Evolutionary conservation across 768 basidiomycete species (phyloP), one percentile per base, ranked within the genome.

Genomic region (Ramaria sp.): DNA sequence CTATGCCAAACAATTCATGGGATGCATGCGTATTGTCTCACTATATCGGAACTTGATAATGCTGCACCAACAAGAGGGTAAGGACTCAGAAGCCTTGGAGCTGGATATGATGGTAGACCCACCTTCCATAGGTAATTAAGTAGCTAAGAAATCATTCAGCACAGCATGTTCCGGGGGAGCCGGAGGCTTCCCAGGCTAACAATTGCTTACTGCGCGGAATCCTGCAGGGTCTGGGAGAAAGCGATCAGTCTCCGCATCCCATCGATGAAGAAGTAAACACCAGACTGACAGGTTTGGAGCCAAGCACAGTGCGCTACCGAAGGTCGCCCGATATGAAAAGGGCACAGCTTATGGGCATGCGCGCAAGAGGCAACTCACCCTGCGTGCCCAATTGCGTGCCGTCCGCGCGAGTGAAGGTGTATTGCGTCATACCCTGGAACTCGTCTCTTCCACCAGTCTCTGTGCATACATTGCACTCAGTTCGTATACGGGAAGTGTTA

Each of bases 71-170:
- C 27, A 53, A 55, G 54, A 41, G 51, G 51, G 38, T 51, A 56
- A 27, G 46, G 20, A 54, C 42, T 31, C 20, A 17, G 20, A 33
- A 43, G 31, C 13, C 1, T 24, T 19, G 54, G 24, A 15, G n/a
- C 4, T 43, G 37, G 27, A 12, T 24, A 27, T n/a, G 34, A 55
- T 15, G 13, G 13, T 7, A 37, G 9, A 39, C 69, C 52, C 61
- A 82, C 81, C 70, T 83, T 86, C 74, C 77, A 84, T 46, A 84
- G 69, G 68, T 88, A 86, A 69, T 84, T 85, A 47, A 85, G 73
- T 11, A 85, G 73, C 74, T 79, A 45, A 51, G 47, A 24, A 52
- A 20, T 33, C 17, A 27, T 6, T 59, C 48, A 37, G 38, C 50
- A 52, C 10, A 9, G 38, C 45, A 37, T 33, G 48, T 47, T 20